Base-by-base conservation (phyloP, 148 eudicot genomes). In the Suaeda aralocaspica region DNA sequence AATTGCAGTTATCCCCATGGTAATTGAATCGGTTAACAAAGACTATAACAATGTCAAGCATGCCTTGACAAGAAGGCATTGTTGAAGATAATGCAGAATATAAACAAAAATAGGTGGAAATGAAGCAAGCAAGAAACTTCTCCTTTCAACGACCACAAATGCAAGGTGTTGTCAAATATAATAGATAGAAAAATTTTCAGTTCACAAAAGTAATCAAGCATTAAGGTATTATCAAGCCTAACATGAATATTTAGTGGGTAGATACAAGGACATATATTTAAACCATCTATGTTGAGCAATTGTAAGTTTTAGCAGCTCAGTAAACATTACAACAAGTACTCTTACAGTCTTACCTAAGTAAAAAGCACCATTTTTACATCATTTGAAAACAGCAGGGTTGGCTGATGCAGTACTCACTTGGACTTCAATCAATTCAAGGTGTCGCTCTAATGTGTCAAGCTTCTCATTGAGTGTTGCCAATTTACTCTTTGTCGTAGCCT, bases 401-500 rank as follows among this genome's bases (percentile, higher is more conserved):
- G 90, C 88, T 62, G 97, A 84, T 16, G 97, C 99, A 66, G 90
- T 89, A 74, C 82, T 78, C 79, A 88, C 97, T 89, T 95, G 93
- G 62, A 91, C 99, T 81, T 95, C 97, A 24, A 94, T 83, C 85
- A 91, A 52, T 79, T 94, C 99, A 41, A 95, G 86, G n/a, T 93
- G 96, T 64, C 99, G 92, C 76, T 91, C 96, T 53, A 95, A 79
- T 25, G 91, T 87, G 68, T 91, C 97, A 26, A 95, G 99, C 85
- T 95, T 95, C 87, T 89, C 97, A 75, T 95, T 91, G 53, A 95
- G 67, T 57, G 84, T 74, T 74, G 96, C 89, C 68, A 95, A 76
- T 73, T 95, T 95, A 78, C 86, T 89, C 83, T 95, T 95, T 22
- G 99, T 95, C 31, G 96, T 91, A 10, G 99, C 92, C 90, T 95